Percentiles rank a stretch among this genome's conserved stretches.
Evolutionary conservation across 2,329 filamentous ascomycete species (phyloP).

Genomic region (Colletotrichum paranaense): DNA sequence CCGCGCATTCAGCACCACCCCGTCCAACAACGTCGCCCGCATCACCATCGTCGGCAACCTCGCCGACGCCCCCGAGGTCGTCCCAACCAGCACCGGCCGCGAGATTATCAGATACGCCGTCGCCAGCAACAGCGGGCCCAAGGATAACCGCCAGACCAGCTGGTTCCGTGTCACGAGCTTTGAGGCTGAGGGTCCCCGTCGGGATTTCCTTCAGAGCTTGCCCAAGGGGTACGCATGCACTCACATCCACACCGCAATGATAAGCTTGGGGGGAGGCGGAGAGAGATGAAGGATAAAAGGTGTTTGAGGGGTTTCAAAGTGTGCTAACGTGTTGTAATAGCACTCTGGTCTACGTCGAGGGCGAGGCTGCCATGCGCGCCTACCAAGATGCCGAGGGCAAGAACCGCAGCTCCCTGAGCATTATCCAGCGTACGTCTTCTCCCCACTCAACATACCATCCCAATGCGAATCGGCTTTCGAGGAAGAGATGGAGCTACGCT

Average conservation of each 20-base stretch:
- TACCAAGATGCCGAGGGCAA: constrained; percentile 80
- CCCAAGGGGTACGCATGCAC: constrained; percentile 80
- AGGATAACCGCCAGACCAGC: constrained; percentile 80
- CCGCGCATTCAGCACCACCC: constrained; percentile 82
- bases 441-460: no score
- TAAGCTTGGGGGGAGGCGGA: background rate
- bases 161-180: constrained; percentile 89
- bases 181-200: constrained; percentile 70
- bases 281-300: background rate
- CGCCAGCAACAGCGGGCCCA: constrained; percentile 73
- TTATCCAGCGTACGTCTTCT: constrained; percentile 81
- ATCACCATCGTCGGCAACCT: constrained; percentile 91
- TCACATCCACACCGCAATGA: background rate
- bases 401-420: constrained; percentile 70
- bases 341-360: constrained; percentile 84
- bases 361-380: constrained; percentile 76
- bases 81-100: constrained; percentile 74
- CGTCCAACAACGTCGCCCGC: constrained; percentile 75
- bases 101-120: constrained; percentile 84
- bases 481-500: constrained; percentile 14
- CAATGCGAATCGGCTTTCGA: background rate
- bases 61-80: constrained; percentile 80
- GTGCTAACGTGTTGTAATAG: constrained; percentile 39
- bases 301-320: no score
- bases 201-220: constrained; percentile 78